phyloP scores from a whole-genome alignment of 2,329 filamentous ascomycete species.

The Mollisia scopiformis region DNA sequence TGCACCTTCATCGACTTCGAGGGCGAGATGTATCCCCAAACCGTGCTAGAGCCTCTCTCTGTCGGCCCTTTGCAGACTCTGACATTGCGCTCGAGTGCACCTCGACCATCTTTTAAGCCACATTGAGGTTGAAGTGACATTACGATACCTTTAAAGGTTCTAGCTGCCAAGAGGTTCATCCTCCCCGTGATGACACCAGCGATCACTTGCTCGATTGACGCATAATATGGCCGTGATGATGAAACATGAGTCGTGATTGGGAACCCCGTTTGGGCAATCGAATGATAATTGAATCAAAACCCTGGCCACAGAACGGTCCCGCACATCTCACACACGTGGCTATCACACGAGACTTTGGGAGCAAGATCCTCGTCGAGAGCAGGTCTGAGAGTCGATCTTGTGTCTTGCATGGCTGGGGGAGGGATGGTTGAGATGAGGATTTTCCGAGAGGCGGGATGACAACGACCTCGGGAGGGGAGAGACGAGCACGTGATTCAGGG shows the following conservation, averaged over 20 bases:
- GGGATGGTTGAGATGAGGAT: no score
- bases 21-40: not conserved
- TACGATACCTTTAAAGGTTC: not conserved
- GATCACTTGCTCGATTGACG: not conserved
- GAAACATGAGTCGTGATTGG: not conserved
- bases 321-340: not conserved
- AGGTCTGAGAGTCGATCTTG: not conserved
- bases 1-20: not conserved
- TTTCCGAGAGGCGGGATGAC: not conserved
- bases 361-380: not conserved
- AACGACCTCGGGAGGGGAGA: not conserved
- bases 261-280: no score
- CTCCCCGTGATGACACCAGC: not conserved
- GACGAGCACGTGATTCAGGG: not conserved
- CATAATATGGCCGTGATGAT: not conserved
- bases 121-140: not conserved
- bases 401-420: not conserved
- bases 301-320: not conserved
- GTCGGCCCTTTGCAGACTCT: not conserved
- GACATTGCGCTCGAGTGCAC: not conserved
- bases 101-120: not conserved
- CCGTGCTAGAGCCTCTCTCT: not conserved
- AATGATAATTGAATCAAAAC: not conserved
- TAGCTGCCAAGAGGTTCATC: not conserved
- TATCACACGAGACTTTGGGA: not conserved